Evolutionary conservation across 2,329 filamentous ascomycete species (phyloP).

Genomic region (Pseudocercospora crystallina): DNA sequence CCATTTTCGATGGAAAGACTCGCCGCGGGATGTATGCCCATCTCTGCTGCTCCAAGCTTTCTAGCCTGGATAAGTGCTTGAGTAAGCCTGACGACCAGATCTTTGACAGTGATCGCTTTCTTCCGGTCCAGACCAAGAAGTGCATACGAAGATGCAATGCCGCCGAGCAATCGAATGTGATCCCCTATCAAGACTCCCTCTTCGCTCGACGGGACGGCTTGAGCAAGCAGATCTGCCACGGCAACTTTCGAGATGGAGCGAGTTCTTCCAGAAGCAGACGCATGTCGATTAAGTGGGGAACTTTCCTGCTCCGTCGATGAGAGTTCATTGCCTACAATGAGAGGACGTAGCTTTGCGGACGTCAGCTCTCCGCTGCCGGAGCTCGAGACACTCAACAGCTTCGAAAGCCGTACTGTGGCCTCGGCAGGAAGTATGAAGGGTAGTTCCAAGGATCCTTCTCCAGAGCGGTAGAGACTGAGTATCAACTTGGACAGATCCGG

Average conservation of each 20-base stretch:
- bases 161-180: constrained; percentile 71
- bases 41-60: constrained; percentile 90
- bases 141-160: constrained; percentile 82
- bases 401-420: constrained; percentile 70
- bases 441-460: constrained; percentile 62
- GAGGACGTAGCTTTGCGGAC: constrained; percentile 10
- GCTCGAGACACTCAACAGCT: constrained; percentile 67
- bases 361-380: constrained; percentile 62
- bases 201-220: constrained; percentile 25
- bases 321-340: constrained; percentile 3
- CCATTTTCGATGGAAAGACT: constrained; percentile 71
- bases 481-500: constrained; percentile 76
- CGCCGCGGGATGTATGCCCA: constrained; percentile 90
- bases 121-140: constrained; percentile 79
- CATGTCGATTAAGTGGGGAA: constrained; percentile 2
- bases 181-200: constrained; percentile 38
- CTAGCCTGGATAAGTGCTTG: constrained; percentile 85
- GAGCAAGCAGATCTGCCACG: constrained; percentile 25
- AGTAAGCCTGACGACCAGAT: constrained; percentile 79
- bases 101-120: constrained; percentile 84
- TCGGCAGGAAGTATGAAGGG: constrained; percentile 72
- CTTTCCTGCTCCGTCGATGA: not conserved
- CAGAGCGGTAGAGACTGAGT: constrained; percentile 67
- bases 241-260: constrained; percentile 15
- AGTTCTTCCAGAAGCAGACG: constrained; percentile 2